A percentile compares a stretch with the other conserved stretches of the same genome.
Evolutionary conservation across 768 basidiomycete genomes (phyloP).

Genomic region (Naganishia kalamii): DNA sequence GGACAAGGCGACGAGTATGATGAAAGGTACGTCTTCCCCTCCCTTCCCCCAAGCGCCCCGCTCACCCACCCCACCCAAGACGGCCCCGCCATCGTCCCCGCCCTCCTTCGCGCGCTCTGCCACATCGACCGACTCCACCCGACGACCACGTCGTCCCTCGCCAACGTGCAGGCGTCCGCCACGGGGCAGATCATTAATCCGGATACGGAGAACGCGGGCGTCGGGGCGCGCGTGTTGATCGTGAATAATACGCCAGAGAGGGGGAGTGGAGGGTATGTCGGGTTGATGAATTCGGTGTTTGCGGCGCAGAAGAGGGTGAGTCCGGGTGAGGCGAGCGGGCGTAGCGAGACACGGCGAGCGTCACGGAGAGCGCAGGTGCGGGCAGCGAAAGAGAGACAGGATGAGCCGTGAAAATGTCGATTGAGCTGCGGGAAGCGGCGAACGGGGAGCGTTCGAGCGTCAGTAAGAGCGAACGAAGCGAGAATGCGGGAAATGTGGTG

Average conservation of each 20-base stretch:
- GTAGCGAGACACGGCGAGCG: no score
- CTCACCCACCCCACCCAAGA: slow-evolving; percentile 18
- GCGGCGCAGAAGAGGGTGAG: slow-evolving; percentile 92
- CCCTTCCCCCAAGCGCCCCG: slow-evolving; percentile 29
- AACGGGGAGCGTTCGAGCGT: no score
- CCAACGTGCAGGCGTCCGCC: slow-evolving; percentile 31
- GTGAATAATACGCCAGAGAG: slow-evolving; percentile 80
- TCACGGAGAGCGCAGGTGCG: no score
- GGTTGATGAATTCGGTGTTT: slow-evolving; percentile 98
- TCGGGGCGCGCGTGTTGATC: slow-evolving; percentile 61
- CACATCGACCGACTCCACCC: slow-evolving; percentile 61
- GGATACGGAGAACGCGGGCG: not conserved
- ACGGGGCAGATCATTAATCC: slow-evolving; percentile 27
- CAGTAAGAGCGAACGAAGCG: no score
- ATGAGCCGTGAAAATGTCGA: no score
- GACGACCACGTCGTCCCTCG: slow-evolving; percentile 23
- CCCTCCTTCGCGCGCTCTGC: slow-evolving; percentile 85
- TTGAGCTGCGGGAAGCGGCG: no score
- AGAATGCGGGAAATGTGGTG: no score
- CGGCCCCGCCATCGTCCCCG: slow-evolving; percentile 64
- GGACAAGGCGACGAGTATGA: slow-evolving; percentile 33
- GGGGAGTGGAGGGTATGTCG: slow-evolving; percentile 66
- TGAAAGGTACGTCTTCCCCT: slow-evolving; percentile 52
- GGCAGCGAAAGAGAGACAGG: no score
- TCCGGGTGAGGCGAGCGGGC: slow-evolving; percentile 12